These are phyloP conservation scores for Metschnikowia arizonensis DNA, from an alignment of 805 yeast genomes.

Conservation along the genomic window DNA sequence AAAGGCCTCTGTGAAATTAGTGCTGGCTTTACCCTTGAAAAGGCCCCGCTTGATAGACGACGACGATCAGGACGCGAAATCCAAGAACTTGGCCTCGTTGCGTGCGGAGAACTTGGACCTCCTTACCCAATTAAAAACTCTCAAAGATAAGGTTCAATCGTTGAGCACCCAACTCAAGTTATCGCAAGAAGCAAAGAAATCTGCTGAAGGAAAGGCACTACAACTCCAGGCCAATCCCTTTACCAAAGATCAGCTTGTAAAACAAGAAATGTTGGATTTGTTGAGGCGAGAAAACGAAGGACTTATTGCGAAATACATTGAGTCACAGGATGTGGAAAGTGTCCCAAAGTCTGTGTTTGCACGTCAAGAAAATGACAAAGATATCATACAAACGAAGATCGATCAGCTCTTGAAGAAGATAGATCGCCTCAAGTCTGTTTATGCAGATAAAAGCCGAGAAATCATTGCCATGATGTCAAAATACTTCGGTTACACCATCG, in stretches of 20 bases:
- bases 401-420: slow-evolving; percentile 49
- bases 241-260: slow-evolving; percentile 55
- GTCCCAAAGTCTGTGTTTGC: slow-evolving; percentile 65
- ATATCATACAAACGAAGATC: slow-evolving; percentile 44
- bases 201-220: slow-evolving; percentile 41
- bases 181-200: slow-evolving; percentile 17
- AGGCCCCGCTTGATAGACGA: slow-evolving; percentile 26
- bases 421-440: slow-evolving; percentile 52
- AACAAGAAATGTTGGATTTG: slow-evolving; percentile 46
- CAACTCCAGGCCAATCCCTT: slow-evolving; percentile 68
- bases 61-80: slow-evolving; percentile 5
- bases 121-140: slow-evolving; percentile 32
- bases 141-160: slow-evolving; percentile 32
- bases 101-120: slow-evolving; percentile 41
- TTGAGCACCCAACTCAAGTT: slow-evolving; percentile 36
- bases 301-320: slow-evolving; percentile 33
- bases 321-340: slow-evolving; percentile 20
- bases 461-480: slow-evolving; percentile 63
- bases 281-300: slow-evolving; percentile 58
- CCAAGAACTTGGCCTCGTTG: slow-evolving; percentile 24
- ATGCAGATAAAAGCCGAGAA: slow-evolving; percentile 63
- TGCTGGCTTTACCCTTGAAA: slow-evolving; percentile 20
- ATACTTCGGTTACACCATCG: slow-evolving; percentile 69
- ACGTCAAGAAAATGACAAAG: slow-evolving; percentile 52
- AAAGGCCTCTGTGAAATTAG: slow-evolving; percentile 20